Evolutionary conservation across 192 early-diverging fungal species (phyloP).

Genomic region (Gryganskiella cystojenkinii): DNA sequence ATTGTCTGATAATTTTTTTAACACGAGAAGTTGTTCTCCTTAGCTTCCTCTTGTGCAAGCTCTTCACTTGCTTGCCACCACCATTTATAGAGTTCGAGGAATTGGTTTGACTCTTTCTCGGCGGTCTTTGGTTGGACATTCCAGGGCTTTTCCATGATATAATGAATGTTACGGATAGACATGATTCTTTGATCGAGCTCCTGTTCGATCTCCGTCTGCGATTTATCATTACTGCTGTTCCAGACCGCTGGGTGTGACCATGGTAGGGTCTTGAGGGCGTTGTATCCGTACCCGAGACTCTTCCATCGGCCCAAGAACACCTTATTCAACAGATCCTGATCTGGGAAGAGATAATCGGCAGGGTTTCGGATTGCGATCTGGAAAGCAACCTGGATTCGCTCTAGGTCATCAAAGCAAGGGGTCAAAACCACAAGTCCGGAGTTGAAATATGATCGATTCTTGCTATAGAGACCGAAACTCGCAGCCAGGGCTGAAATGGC

Average conservation of each 20-base stretch:
- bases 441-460: conserved; percentile 58
- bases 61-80: conserved; percentile 19
- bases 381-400: conserved; percentile 36
- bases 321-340: conserved; percentile 66
- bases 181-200: conserved; percentile 3
- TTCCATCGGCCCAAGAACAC: conserved; percentile 54
- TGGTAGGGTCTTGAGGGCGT: conserved; percentile 60
- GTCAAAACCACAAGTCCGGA: conserved; percentile 58
- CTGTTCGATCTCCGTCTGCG: conserved; percentile 1
- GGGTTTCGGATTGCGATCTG: conserved; percentile 13
- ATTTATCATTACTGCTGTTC: conserved; percentile 14
- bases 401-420: conserved; percentile 36
- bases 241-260: conserved; percentile 52
- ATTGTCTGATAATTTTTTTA: background rate
- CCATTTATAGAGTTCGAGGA: conserved; percentile 11
- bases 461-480: too few species aligned
- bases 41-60: too few species aligned
- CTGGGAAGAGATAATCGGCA: conserved; percentile 50
- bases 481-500: too few species aligned
- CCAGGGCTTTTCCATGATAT: conserved; percentile 20
- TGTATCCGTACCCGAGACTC: conserved; percentile 58
- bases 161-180: conserved; percentile 13
- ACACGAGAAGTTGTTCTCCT: background rate
- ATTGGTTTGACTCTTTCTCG: conserved; percentile 11
- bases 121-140: conserved; percentile 3